A percentile compares a stretch with the other conserved stretches of the same genome.
Conservation (phyloP, 73 alveolate species). For the Tetrahymena malaccensis region DNA sequence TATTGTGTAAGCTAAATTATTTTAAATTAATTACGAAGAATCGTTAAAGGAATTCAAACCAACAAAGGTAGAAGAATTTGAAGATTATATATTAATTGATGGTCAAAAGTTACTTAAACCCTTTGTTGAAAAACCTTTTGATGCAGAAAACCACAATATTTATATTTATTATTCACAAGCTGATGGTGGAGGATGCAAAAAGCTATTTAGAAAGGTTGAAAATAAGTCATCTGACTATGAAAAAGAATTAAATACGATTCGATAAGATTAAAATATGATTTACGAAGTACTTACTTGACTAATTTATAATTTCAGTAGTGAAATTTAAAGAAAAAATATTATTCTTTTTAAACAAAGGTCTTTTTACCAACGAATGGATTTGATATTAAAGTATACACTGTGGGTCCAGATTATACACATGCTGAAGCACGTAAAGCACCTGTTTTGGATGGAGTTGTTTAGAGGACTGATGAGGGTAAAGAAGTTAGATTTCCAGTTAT, state of each 20-base stretch:
- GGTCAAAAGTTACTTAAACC: constrained; percentile 71
- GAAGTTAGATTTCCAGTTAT: constrained; percentile 95
- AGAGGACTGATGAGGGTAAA: constrained; percentile 90
- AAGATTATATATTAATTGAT: constrained; percentile 30
- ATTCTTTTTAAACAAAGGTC: neutral
- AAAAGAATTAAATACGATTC: constrained; percentile 46
- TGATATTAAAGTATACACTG: constrained; percentile 95
- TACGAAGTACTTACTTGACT: constrained; percentile 56
- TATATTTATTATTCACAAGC: constrained; percentile 84
- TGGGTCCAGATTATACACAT: constrained; percentile 92
- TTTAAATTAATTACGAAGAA: neutral
- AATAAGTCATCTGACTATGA: constrained; percentile 22
- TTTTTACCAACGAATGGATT: constrained; percentile 73
- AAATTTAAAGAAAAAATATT: neutral
- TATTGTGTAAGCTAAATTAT: neutral
- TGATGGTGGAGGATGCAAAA: constrained; percentile 94
- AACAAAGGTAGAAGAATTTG: constrained; percentile 26
- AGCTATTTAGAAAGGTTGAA: constrained; percentile 84
- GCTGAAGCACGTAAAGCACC: constrained; percentile 98
- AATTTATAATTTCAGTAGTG: neutral
- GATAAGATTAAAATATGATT: constrained; percentile 77
- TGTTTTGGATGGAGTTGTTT: constrained; percentile 83
- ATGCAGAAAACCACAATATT: constrained; percentile 94
- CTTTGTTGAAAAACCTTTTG: constrained; percentile 92
- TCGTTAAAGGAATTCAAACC: neutral